Base-by-base conservation (phyloP, 352 stramenopile genomes). In the Blastocystis sp. region DNA sequence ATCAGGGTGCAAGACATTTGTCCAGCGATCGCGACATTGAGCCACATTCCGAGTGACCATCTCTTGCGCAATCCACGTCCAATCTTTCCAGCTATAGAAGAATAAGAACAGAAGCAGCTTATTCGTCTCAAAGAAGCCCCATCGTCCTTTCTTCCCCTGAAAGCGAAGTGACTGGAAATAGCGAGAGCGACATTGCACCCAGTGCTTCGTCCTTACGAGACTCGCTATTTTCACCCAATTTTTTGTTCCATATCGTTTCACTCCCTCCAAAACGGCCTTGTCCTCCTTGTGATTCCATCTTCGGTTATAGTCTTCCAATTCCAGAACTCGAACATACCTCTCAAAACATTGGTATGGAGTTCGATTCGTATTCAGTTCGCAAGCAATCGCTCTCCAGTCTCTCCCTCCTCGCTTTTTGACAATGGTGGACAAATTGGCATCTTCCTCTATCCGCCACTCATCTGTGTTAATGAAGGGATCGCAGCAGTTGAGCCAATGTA, bases 401-500 rank as follows among this genome's bases (percentile, higher is more conserved):
- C 55, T 26, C 39, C 55, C 69, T 26, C 30, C 30, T 20, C 20
- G 26, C 55, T 76, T 55, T 47, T 78, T 54, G 26, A 18, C 39
- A 20, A 55, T 18, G 20, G 18, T 7, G 45, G 8, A 34, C 0
- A 89, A 39, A 8, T 45, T 30, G 0, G 7, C 13, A 47, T 89
- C 78, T 43, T 89, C 78, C 13, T 89, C 66, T 4, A 79, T 18
- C 3, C 26, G 50, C 78, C 78, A 89, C 43, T 26, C 13, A 34
- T 26, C 41, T 26, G 34, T 50, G 55, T 78, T 76, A n/a, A 89
- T 76, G 20, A 47, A 76, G 3, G 56, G 55, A 43, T 89, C 78
- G 41, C 78, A 89, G 24, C 78, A 89, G 50, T 89, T 89, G 43
- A 89, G 43, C 78, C 78, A 89, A 34, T 78, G 78, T 34, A 89